Evolutionary conservation across 257 asterid genomes (phyloP).

Genomic region (Solanum chiquidenum): DNA sequence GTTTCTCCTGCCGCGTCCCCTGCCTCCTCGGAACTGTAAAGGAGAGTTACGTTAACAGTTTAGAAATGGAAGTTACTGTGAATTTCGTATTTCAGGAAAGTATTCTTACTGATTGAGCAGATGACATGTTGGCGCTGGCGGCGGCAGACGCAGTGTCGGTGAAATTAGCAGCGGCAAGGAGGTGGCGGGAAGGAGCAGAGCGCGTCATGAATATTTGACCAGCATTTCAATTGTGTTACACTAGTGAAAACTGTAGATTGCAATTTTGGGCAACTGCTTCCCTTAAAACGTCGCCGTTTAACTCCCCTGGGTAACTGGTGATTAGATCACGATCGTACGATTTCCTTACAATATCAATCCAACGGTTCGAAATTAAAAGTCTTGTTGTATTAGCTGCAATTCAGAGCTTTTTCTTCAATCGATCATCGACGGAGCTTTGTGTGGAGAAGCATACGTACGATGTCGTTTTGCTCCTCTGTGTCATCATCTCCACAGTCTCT

Average conservation of each 20-base stretch:
- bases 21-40: constrained; percentile 40
- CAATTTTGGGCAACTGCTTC: not conserved
- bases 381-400: not conserved
- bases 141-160: not conserved
- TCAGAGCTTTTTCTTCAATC: not conserved
- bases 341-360: not conserved
- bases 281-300: not conserved
- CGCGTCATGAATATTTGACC: constrained; percentile 32
- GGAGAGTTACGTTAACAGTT: not conserved
- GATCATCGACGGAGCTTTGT: not conserved
- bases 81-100: not conserved
- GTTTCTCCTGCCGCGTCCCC: constrained; percentile 36
- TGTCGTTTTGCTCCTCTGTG: constrained; percentile 45
- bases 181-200: constrained; percentile 31
- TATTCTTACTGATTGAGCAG: constrained; percentile 34
- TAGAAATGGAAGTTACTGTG: not conserved
- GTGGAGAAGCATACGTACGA: constrained; percentile 11
- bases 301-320: not conserved
- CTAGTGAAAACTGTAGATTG: not conserved
- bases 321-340: not conserved
- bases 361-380: not conserved
- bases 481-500: constrained; percentile 4
- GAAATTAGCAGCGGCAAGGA: constrained; percentile 30
- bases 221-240: not conserved
- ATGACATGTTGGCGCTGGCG: constrained; percentile 32